Conservation (phyloP, 768 basidiomycete genomes). For the Macrolepiota albuminosa region DNA sequence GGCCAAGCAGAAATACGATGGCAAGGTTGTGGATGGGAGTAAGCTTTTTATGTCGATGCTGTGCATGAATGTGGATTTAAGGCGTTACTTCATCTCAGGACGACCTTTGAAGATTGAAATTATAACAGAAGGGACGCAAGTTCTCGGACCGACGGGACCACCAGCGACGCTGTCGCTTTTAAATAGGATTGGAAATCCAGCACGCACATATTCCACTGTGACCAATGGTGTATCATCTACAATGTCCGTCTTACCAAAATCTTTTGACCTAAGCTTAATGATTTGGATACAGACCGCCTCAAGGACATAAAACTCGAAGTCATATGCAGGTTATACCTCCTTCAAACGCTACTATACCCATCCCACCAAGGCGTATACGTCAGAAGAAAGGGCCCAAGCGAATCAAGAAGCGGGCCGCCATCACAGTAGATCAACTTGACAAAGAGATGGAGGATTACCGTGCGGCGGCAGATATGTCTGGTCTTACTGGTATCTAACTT, state of each 20-base stretch:
- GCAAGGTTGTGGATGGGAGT: conserved; percentile 70
- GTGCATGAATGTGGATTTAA: background rate
- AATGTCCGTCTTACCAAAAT: conserved; percentile 13
- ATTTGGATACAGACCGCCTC: conserved; percentile 6
- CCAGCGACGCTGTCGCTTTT: conserved; percentile 23
- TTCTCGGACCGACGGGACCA: conserved; percentile 17
- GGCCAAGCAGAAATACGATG: conserved; percentile 67
- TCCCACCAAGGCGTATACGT: conserved; percentile 37
- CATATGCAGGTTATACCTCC: conserved; percentile 16
- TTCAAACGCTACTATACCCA: conserved; percentile 16
- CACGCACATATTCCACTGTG: conserved; percentile 2
- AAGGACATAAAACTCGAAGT: conserved; percentile 1
- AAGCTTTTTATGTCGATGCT: conserved; percentile 20
- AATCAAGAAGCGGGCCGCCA: conserved; percentile 48
- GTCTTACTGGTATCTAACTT: conserved; percentile 7
- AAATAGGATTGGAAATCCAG: conserved; percentile 20
- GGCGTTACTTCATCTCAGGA: conserved; percentile 31
- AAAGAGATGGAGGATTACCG: conserved; percentile 80
- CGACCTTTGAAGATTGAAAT: conserved; percentile 66
- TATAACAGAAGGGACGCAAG: conserved; percentile 40
- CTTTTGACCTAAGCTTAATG: background rate
- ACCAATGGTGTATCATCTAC: conserved; percentile 10
- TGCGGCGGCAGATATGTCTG: conserved; percentile 32
- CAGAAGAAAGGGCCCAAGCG: conserved; percentile 73
- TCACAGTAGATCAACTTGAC: conserved; percentile 59